Base-by-base conservation (phyloP, 331 rosid genomes). In the Quercus phellos region DNA sequence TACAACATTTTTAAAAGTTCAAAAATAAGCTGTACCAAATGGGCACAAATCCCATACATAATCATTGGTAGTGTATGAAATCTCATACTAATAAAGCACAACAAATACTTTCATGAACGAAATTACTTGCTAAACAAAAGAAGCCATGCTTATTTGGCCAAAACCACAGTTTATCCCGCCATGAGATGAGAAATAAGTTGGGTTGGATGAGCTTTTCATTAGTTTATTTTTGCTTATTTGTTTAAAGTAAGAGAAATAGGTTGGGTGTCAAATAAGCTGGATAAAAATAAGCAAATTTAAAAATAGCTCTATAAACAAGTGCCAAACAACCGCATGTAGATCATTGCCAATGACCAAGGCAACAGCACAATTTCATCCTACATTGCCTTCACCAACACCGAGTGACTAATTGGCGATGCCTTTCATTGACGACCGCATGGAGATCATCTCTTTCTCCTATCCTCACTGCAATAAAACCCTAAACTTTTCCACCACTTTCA, bases 371-470 rank as follows among this genome's bases (percentile, higher is more conserved):
- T 92, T 2, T 92, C 92, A 0, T 90, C 92, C 55, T 88, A 84
- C 63, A 89, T 90, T 6, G 94, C 90, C 0, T 90, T 90, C 87
- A 90, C 92, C 53, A 92, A 86, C 78, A 88, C 89, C 3, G 89
- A 88, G 73, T 59, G 90, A 11, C 82, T 90, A 4, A 74, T 90
- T 85, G 94, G 91, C 21, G 89, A 90, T 4, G 91, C 91, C 53
- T 46, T 46, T 46, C 53, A 46, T 12, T 12, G 53, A 46, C 17
- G 0, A 46, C 53, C 53, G 4, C 17, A 46, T 46, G 53, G 14
- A 46, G 51, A 46, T 46, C 53, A 9, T 46, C 53, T 46, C 17
- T 46, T 12, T 1, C 53, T 46, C 53, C 4, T 46, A 12, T 2
- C 16, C 13, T 46, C 51, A 46, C 51, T 46, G 14, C 51, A 46